A percentile compares a stretch with the other conserved stretches of the same genome.
These are phyloP conservation scores for Gonium pectorale DNA, from an alignment of 139 green algal genomes.

Conservation along the genomic window DNA sequence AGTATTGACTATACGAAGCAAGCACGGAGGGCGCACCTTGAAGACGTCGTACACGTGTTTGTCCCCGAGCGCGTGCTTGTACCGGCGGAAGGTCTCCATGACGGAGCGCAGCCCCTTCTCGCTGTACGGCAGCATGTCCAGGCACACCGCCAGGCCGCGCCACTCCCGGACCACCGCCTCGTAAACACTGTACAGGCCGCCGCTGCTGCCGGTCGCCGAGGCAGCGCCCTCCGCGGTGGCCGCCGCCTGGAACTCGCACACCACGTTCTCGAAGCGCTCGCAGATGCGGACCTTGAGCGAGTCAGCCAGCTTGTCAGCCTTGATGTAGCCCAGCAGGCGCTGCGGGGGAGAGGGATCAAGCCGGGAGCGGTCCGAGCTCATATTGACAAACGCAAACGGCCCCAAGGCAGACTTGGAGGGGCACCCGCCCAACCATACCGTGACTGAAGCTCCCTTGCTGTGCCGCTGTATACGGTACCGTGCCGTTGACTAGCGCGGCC, in stretches of 20 bases:
- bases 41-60: constrained; percentile 69
- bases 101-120: constrained; percentile 88
- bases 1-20: too few relatives aligned
- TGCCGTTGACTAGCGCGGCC: too few relatives aligned
- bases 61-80: constrained; percentile 83
- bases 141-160: constrained; percentile 90
- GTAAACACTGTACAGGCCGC: neutral
- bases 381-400: too few relatives aligned
- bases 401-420: too few relatives aligned
- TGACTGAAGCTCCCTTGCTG: too few relatives aligned
- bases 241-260: neutral
- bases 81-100: constrained; percentile 80
- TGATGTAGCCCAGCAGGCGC: constrained; percentile 86
- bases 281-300: constrained; percentile 83
- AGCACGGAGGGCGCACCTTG: too few relatives aligned
- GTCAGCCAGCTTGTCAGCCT: constrained; percentile 88
- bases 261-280: constrained; percentile 69
- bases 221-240: neutral
- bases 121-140: constrained; percentile 78
- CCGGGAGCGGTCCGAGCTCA: too few relatives aligned
- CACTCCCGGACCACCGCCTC: constrained; percentile 61
- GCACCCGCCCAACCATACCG: too few relatives aligned
- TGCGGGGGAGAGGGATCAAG: constrained; percentile 2
- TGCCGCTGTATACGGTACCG: too few relatives aligned
- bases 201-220: neutral